phyloP scores from a whole-genome alignment of 345 rosid genomes.

The Kernera saxatilis region DNA sequence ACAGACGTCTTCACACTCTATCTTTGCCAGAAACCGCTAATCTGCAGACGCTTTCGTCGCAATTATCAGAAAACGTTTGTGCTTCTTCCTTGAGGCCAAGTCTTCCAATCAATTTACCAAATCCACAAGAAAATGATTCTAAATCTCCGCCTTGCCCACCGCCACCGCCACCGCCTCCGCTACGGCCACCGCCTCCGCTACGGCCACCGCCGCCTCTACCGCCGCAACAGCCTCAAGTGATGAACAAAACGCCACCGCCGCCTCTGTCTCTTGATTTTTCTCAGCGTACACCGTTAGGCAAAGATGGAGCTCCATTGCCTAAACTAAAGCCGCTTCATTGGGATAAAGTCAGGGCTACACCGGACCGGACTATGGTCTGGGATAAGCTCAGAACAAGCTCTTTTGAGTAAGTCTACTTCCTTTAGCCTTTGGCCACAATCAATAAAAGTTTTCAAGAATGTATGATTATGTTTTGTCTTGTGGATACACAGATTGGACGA shows the following conservation, averaged over 20 bases:
- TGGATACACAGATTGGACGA: slow-evolving; percentile 67
- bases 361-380: slow-evolving; percentile 89
- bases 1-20: not conserved
- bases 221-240: not conserved
- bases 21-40: not conserved
- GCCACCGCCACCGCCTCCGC: slow-evolving; percentile 61
- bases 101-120: not conserved
- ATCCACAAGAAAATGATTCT: slow-evolving; percentile 28
- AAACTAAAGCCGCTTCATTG: slow-evolving; percentile 97
- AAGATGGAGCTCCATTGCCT: slow-evolving; percentile 73
- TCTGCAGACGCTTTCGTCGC: slow-evolving; percentile 15
- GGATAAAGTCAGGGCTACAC: slow-evolving; percentile 99
- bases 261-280: slow-evolving; percentile 59
- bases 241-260: slow-evolving; percentile 51
- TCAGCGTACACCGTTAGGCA: slow-evolving; percentile 43
- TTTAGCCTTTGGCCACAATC: not conserved
- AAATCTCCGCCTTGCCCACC: slow-evolving; percentile 53
- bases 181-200: slow-evolving; percentile 45
- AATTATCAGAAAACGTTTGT: slow-evolving; percentile 19
- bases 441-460: not conserved
- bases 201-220: slow-evolving; percentile 53
- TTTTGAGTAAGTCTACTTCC: slow-evolving; percentile 64
- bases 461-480: slow-evolving; percentile 10
- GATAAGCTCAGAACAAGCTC: slow-evolving; percentile 89
- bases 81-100: slow-evolving; percentile 16